phyloP scores from a whole-genome alignment of 345 rosid species.

The Heritiera fomes region DNA sequence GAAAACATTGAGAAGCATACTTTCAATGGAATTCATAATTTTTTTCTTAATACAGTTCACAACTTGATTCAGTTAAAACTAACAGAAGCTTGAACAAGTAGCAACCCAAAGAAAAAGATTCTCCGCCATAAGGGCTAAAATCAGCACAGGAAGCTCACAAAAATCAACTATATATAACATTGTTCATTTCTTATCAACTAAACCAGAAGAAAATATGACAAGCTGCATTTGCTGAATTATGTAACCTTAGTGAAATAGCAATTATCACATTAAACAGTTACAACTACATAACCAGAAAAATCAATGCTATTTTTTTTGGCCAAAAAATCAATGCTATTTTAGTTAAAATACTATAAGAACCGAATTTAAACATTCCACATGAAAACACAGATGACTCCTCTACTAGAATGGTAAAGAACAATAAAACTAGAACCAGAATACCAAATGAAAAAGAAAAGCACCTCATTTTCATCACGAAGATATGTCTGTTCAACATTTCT shows the following conservation, averaged over 20 bases:
- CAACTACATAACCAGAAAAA: not conserved
- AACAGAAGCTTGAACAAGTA: not conserved
- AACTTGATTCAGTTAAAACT: not conserved
- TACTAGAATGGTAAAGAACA: not conserved
- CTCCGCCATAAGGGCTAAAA: not conserved
- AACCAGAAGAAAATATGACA: not conserved
- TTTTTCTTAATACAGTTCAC: not conserved
- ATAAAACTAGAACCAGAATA: not conserved
- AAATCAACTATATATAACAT: not conserved
- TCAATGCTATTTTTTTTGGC: not conserved
- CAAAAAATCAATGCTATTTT: not conserved
- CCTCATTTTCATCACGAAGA: conserved; percentile 66
- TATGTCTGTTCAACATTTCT: conserved; percentile 46
- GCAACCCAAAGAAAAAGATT: not conserved
- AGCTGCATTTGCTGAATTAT: not conserved
- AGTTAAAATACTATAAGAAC: not conserved
- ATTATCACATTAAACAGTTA: not conserved
- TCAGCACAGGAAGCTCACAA: not conserved
- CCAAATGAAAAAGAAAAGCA: conserved; percentile 25
- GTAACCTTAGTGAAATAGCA: not conserved
- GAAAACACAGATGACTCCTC: conserved; percentile 7
- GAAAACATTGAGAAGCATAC: not conserved
- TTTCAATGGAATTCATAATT: not conserved
- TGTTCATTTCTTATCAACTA: not conserved
- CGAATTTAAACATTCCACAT: not conserved